Conservation (phyloP, 1,284 basidiomycete genomes). For the Thelephora terrestris region DNA sequence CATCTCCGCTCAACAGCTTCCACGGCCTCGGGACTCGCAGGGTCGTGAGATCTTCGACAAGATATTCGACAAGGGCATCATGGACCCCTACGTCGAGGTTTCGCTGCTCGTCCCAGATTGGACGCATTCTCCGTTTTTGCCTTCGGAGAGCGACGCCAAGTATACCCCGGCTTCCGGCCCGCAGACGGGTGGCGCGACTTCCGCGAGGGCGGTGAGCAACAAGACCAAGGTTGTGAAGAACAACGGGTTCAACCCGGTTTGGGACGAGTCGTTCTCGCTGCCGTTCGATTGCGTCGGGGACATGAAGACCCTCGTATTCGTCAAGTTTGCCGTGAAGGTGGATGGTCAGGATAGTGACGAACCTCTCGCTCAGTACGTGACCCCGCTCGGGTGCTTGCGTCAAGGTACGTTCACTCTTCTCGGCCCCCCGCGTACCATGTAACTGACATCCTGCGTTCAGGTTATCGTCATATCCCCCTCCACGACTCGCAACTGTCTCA, state of each 20-base stretch:
- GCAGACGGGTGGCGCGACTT: constrained; percentile 19
- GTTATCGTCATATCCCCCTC: constrained; percentile 81
- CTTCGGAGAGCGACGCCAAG: constrained; percentile 8
- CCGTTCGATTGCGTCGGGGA: constrained; percentile 67
- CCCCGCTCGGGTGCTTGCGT: constrained; percentile 55
- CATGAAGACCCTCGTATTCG: constrained; percentile 76
- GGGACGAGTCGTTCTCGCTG: constrained; percentile 66
- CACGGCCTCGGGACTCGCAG: constrained; percentile 56
- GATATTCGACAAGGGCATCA: constrained; percentile 47
- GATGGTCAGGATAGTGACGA: constrained; percentile 53
- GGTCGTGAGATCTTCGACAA: constrained; percentile 48
- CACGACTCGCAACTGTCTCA: constrained; percentile 77
- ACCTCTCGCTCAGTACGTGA: constrained; percentile 63
- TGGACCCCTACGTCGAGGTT: constrained; percentile 76
- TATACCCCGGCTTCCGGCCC: constrained; percentile 18
- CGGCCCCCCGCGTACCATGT: background rate
- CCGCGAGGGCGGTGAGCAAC: constrained; percentile 37
- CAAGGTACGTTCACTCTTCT: constrained; percentile 42
- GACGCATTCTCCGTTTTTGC: constrained; percentile 30
- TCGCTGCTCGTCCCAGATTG: constrained; percentile 71
- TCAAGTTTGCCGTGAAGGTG: constrained; percentile 68
- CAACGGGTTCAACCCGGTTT: constrained; percentile 86
- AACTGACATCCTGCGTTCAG: constrained; percentile 27
- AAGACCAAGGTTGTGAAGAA: constrained; percentile 62
- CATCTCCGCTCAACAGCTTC: constrained; percentile 92